These are phyloP conservation scores for Suaeda aralocaspica DNA, from an alignment of 148 eudicot genomes.

Conservation along the genomic window DNA sequence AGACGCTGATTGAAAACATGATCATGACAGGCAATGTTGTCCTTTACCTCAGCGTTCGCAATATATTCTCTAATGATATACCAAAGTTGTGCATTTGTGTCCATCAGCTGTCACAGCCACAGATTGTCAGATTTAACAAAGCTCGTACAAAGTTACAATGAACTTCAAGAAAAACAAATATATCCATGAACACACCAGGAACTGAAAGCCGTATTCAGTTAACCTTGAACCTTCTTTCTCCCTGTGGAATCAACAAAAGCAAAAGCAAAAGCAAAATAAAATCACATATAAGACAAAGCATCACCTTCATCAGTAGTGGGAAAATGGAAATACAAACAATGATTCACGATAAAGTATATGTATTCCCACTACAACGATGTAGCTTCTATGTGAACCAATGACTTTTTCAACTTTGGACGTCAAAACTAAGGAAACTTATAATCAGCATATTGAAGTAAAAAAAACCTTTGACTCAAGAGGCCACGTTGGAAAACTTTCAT, in stretches of 20 bases:
- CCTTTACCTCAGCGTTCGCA: slow-evolving; percentile 78
- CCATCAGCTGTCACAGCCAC: slow-evolving; percentile 76
- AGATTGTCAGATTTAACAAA: slow-evolving; percentile 18
- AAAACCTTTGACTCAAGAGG: slow-evolving; percentile 78
- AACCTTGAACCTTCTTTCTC: slow-evolving; percentile 81
- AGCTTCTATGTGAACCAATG: background rate
- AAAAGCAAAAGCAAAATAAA: slow-evolving; percentile 6
- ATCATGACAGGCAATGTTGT: slow-evolving; percentile 11
- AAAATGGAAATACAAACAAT: background rate
- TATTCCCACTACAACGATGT: background rate
- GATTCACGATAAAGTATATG: background rate
- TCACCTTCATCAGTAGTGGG: background rate
- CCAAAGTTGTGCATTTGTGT: slow-evolving; percentile 98
- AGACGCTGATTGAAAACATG: background rate
- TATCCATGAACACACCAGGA: slow-evolving; percentile 53
- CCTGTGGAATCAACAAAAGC: slow-evolving; percentile 32
- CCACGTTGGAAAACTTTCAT: slow-evolving; percentile 92
- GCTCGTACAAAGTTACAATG: slow-evolving; percentile 6
- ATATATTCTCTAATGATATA: slow-evolving; percentile 96
- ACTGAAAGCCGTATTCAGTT: slow-evolving; percentile 94
- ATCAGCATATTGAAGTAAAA: slow-evolving; percentile 15
- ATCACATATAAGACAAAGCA: slow-evolving; percentile 18
- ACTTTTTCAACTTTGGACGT: no score
- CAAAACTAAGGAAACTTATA: background rate
- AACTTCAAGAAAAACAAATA: background rate